Conservation (phyloP, 257 asterid species). For the Solanum chiquidenum region DNA sequence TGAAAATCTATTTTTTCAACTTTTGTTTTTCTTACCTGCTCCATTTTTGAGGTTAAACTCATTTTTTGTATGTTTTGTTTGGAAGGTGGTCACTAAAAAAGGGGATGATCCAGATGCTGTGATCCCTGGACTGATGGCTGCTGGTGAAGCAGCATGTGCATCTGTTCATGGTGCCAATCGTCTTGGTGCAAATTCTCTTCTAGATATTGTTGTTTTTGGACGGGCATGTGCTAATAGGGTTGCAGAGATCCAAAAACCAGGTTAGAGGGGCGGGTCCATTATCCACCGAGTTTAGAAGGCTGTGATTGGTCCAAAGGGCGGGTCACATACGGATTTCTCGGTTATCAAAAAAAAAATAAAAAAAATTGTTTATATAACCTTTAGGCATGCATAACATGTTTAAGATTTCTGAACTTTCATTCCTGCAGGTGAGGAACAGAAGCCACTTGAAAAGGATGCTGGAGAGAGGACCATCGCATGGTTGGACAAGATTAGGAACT, state of each 20-base stretch:
- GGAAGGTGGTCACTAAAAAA: constrained; percentile 70
- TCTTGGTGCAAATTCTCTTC: constrained; percentile 98
- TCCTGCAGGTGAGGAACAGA: constrained; percentile 69
- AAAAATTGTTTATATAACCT: neutral
- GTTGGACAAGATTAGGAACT: constrained; percentile 91
- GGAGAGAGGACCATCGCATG: constrained; percentile 90
- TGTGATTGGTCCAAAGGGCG: no score
- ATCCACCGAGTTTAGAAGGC: no score
- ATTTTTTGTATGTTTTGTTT: neutral
- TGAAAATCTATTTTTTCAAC: neutral
- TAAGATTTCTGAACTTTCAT: constrained; percentile 11
- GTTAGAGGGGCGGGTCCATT: constrained; percentile 10
- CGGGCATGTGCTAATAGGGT: constrained; percentile 97
- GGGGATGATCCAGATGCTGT: constrained; percentile 65
- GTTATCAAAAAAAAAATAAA: no score
- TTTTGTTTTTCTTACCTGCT: neutral
- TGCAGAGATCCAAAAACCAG: constrained; percentile 80
- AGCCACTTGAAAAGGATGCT: constrained; percentile 72
- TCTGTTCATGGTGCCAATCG: constrained; percentile 99
- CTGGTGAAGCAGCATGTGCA: constrained; percentile 99
- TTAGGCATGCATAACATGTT: neutral
- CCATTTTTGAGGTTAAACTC: neutral
- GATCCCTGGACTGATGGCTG: constrained; percentile 90
- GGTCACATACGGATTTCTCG: no score
- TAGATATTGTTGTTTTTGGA: constrained; percentile 95